Percentiles rank a stretch among this genome's conserved stretches.
Conservation (phyloP, 495 filamentous ascomycete genomes). For the Pyrenula aspistea region DNA sequence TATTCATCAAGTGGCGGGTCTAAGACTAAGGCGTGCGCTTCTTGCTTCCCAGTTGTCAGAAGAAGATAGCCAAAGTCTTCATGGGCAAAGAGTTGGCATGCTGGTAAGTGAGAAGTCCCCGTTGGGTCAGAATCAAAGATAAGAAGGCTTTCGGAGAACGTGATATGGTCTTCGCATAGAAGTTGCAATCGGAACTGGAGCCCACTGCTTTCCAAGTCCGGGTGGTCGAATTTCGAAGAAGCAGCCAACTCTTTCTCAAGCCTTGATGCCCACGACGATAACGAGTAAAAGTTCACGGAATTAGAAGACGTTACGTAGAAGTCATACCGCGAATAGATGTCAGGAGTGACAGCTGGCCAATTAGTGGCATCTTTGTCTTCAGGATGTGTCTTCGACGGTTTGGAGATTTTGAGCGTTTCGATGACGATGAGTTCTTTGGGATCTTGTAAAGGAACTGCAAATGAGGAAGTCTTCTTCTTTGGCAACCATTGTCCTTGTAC, state of each 20-base stretch:
- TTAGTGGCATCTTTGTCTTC: slow-evolving; percentile 34
- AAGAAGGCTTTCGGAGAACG: slow-evolving; percentile 37
- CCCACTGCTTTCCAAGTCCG: slow-evolving; percentile 20
- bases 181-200: slow-evolving; percentile 61
- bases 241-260: slow-evolving; percentile 67
- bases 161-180: slow-evolving; percentile 50
- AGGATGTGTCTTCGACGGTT: slow-evolving; percentile 28
- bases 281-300: slow-evolving; percentile 58
- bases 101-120: not conserved
- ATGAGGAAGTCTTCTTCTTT: slow-evolving; percentile 33
- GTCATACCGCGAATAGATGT: slow-evolving; percentile 59
- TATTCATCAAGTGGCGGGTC: slow-evolving; percentile 30
- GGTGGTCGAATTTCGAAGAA: slow-evolving; percentile 17
- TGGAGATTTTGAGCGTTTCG: slow-evolving; percentile 38
- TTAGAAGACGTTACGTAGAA: slow-evolving; percentile 66
- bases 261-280: slow-evolving; percentile 61
- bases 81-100: slow-evolving; percentile 45
- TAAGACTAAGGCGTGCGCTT: slow-evolving; percentile 53
- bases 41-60: slow-evolving; percentile 51
- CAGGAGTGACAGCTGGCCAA: slow-evolving; percentile 66
- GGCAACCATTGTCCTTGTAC: slow-evolving; percentile 82
- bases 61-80: slow-evolving; percentile 69
- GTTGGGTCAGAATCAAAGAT: not conserved
- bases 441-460: slow-evolving; percentile 25
- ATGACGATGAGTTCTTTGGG: slow-evolving; percentile 33